Evolutionary conservation across 768 basidiomycete species (phyloP).

Genomic region (Rhizopogon vinicolor): DNA sequence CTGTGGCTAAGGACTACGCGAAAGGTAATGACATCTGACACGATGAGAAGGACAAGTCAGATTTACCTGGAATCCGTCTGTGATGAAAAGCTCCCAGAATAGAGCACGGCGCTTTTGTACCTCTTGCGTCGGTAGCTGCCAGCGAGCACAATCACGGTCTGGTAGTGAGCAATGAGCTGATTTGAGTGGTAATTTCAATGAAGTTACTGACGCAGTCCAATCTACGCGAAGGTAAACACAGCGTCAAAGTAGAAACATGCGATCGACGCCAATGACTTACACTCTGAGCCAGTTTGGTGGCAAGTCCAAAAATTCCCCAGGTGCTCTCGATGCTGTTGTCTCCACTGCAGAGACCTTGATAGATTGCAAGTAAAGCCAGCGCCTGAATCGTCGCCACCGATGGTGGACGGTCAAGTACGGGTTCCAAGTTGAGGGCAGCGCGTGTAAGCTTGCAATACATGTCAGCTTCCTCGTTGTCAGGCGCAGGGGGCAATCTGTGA

Average conservation of each 20-base stretch:
- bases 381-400: slow-evolving; percentile 69
- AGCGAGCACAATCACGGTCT: slow-evolving; percentile 74
- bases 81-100: slow-evolving; percentile 74
- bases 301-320: slow-evolving; percentile 62
- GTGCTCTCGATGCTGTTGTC: slow-evolving; percentile 70
- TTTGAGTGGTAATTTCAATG: background rate
- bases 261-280: slow-evolving; percentile 34
- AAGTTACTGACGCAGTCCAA: slow-evolving; percentile 57
- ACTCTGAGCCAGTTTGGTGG: slow-evolving; percentile 64
- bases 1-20: slow-evolving; percentile 44
- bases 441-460: slow-evolving; percentile 58
- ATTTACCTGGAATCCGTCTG: slow-evolving; percentile 69
- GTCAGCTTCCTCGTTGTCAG: slow-evolving; percentile 48
- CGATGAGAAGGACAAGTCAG: background rate
- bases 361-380: slow-evolving; percentile 64
- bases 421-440: slow-evolving; percentile 61
- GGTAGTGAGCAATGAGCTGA: slow-evolving; percentile 10
- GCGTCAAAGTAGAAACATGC: background rate
- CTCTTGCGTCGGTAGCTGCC: slow-evolving; percentile 55
- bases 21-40: background rate
- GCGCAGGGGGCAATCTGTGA: slow-evolving; percentile 42
- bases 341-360: slow-evolving; percentile 59
- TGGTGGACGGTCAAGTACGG: slow-evolving; percentile 65
- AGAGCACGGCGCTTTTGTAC: slow-evolving; percentile 67
- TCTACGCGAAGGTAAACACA: slow-evolving; percentile 29